Conservation (phyloP, 148 eudicot genomes). For the Rhododendron simsii region DNA sequence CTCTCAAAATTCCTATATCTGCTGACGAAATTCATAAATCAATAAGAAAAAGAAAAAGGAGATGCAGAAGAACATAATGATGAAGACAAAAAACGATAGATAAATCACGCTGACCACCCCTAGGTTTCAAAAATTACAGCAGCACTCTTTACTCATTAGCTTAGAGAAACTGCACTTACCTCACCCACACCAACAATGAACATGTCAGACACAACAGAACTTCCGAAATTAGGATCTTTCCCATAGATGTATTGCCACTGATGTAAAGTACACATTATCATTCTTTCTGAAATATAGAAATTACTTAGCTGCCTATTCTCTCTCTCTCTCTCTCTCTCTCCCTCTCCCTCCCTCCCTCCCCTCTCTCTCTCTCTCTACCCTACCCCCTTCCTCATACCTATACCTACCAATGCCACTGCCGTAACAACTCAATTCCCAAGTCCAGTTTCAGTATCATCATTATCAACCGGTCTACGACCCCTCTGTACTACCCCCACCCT, state of each 20-base stretch:
- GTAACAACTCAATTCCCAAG: background rate
- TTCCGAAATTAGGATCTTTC: background rate
- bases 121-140: background rate
- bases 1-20: constrained; percentile 95
- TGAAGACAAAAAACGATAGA: background rate
- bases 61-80: background rate
- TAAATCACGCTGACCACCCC: background rate
- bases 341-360: no score
- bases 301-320: background rate
- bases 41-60: background rate
- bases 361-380: background rate
- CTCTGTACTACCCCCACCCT: background rate
- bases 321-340: background rate
- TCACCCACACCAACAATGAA: background rate
- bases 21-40: constrained; percentile 20
- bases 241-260: background rate
- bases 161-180: background rate
- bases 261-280: background rate
- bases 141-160: background rate
- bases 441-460: background rate
- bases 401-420: background rate
- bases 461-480: background rate
- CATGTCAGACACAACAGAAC: background rate
- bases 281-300: background rate
- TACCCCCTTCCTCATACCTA: background rate